Evolutionary conservation across 768 basidiomycete species (phyloP).

Genomic region (Tulasnella sp.): DNA sequence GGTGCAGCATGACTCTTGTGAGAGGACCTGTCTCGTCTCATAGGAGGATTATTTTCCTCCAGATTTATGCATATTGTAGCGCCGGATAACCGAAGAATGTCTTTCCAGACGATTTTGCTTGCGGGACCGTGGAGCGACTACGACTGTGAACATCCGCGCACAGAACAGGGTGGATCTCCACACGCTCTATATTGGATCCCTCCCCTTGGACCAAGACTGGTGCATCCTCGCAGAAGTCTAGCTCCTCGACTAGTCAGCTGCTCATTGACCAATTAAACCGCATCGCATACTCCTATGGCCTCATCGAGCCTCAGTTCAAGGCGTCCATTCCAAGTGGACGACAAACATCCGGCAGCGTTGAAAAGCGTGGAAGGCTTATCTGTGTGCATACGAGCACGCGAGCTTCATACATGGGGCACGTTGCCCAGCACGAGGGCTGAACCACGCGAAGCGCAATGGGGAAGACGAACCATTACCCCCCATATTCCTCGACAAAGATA

Average conservation of each 20-base stretch:
- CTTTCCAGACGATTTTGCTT: background rate
- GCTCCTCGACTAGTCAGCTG: background rate
- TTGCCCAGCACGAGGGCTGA: background rate
- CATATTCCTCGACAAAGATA: background rate
- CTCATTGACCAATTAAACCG: background rate
- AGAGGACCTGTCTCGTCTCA: background rate
- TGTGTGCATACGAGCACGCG: background rate
- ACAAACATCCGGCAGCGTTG: background rate
- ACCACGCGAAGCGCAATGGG: background rate
- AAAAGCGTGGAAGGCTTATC: background rate
- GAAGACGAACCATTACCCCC: background rate
- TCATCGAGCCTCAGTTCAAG: background rate
- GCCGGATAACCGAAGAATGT: background rate
- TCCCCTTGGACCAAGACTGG: slow-evolving; percentile 2
- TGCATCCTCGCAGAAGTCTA: background rate
- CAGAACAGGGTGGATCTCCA: background rate
- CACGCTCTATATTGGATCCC: slow-evolving; percentile 7
- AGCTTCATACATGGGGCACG: background rate
- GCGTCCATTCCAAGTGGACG: background rate
- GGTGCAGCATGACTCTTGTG: background rate
- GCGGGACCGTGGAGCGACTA: background rate
- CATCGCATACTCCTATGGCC: background rate
- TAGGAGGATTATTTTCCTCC: background rate
- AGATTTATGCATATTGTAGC: background rate
- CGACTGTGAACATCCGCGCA: background rate